Evolutionary conservation across 257 asterid genomes (phyloP), one percentile per base, ranked within the genome.

Genomic region (Linderniella brevidens): DNA sequence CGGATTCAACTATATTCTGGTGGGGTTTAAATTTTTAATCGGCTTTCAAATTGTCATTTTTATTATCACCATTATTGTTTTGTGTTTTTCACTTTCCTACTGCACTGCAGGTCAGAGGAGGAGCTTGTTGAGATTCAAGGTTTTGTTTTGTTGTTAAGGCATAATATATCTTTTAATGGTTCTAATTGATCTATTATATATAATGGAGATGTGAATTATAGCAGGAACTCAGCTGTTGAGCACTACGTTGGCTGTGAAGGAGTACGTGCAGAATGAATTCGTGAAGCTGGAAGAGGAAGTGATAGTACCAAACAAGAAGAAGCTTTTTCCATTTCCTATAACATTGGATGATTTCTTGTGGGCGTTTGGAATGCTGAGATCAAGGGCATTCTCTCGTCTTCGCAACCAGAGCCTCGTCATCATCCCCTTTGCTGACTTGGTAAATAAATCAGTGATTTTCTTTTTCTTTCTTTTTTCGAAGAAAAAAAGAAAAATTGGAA

Each of bases 41-140:
- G 3, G 8, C 37, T 35, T 12, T 0, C 8, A 17, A 44, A 4
- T 15, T 19, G 0, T 3, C 17, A 0, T 8, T 8, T 19, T 4
- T 2, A 39, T 16, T 54, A 13, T 17, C 52, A 20, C 17, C 49
- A 5, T 9, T 18, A 68, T 48, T 41, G 39, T 64, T 47, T 59
- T 70, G 57, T 58, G 19, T 51, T 65, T 66, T 54, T 69, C 63
- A 64, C 60, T 64, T 53, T 76, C 68, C 54, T 68, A 58, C 67
- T 77, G 75, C 84, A 84, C 90, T 65, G 90, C 98, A 88, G 98
- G 98, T 88, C 98, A 72, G 96, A 88, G 61, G 94, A 84, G 79
- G 98, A 88, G 81, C 94, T 88, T 61, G 73, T 72, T 65, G 94
- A 88, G 76, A 77, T 88, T 76, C 93, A 76, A 73, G 97, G 97